These are phyloP conservation scores for Aureobasidium melanogenum DNA, from an alignment of 2,329 filamentous ascomycete species.

Conservation along the genomic window DNA sequence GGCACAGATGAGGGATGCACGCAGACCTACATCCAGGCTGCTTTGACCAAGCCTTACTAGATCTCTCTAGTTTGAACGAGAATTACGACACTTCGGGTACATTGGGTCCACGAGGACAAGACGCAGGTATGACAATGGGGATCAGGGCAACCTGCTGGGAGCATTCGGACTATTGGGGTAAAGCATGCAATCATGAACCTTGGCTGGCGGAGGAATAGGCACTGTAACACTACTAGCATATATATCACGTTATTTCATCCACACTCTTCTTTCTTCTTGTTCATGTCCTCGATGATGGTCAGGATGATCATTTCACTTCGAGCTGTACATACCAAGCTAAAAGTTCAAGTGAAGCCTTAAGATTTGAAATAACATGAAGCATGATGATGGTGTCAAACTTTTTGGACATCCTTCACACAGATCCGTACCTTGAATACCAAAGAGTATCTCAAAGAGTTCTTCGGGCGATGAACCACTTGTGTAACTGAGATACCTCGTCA, in stretches of 20 bases:
- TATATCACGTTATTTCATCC: too few species aligned
- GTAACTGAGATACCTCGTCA: not conserved
- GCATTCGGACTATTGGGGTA: not conserved
- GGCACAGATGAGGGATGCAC: conserved; percentile 27
- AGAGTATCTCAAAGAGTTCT: not conserved
- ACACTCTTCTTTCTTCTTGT: too few species aligned
- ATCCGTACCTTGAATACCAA: not conserved
- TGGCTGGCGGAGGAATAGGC: not conserved
- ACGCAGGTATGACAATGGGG: not conserved
- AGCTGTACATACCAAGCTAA: too few species aligned
- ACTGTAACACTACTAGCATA: not conserved
- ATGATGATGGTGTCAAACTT: too few species aligned
- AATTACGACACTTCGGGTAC: not conserved
- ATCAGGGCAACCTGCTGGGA: not conserved
- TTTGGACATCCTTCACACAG: too few species aligned
- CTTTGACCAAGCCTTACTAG: conserved; percentile 29
- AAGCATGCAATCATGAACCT: not conserved
- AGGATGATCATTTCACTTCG: too few species aligned
- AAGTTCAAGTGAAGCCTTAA: too few species aligned
- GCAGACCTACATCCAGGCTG: conserved; percentile 32
- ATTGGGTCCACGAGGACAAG: not conserved
- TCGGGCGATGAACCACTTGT: not conserved
- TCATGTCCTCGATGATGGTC: too few species aligned
- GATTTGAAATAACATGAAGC: too few species aligned
- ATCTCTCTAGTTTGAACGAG: not conserved